phyloP scores from a whole-genome alignment of 495 filamentous ascomycete genomes.

The Penicillium manginii region DNA sequence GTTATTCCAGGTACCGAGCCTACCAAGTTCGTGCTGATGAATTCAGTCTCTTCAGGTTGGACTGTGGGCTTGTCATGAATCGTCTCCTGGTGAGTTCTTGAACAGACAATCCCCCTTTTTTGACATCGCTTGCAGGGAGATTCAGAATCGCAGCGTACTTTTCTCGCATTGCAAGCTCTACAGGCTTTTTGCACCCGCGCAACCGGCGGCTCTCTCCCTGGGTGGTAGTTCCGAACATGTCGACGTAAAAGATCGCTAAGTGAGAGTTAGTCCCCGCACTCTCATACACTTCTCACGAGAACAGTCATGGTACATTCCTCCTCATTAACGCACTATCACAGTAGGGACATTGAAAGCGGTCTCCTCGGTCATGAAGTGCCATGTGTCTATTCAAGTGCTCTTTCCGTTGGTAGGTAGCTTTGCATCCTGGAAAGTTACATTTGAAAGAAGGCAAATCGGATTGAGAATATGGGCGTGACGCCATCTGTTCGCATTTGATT shows the following conservation, averaged over 20 bases:
- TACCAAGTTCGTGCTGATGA: neutral
- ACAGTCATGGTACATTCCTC: constrained; percentile 13
- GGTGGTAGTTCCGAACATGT: constrained; percentile 22
- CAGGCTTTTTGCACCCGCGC: constrained; percentile 18
- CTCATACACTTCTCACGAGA: neutral
- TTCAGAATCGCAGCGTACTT: constrained; percentile 20
- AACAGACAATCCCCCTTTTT: constrained; percentile 13
- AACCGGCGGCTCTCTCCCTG: constrained; percentile 2
- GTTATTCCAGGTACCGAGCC: neutral
- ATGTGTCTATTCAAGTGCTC: constrained; percentile 31
- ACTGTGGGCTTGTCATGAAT: neutral
- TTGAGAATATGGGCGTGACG: too few species aligned
- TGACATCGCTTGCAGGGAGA: constrained; percentile 22
- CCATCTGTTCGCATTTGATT: too few species aligned
- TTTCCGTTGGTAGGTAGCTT: constrained; percentile 23
- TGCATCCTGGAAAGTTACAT: neutral
- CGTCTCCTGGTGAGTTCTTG: neutral
- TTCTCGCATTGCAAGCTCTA: constrained; percentile 21
- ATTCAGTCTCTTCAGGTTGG: neutral
- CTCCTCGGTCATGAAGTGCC: constrained; percentile 6
- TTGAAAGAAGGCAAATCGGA: neutral
- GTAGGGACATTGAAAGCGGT: constrained; percentile 15
- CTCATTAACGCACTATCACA: constrained; percentile 22
- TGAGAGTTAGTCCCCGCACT: neutral
- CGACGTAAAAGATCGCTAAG: constrained; percentile 24